Evolutionary conservation across 1,139 yeast species (phyloP).

Genomic region (Pichia sp.): DNA sequence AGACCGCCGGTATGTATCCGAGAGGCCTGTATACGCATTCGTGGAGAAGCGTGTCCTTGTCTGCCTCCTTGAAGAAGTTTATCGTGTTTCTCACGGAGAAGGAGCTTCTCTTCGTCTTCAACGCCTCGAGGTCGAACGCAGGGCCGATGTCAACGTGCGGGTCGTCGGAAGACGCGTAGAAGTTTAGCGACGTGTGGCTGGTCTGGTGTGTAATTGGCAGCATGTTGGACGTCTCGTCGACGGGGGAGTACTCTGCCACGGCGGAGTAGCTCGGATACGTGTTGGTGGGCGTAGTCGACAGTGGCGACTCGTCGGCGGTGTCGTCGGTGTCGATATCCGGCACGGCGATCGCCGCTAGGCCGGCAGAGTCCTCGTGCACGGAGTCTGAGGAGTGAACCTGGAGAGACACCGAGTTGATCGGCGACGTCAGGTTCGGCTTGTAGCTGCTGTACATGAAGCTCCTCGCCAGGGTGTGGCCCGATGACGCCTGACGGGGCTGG

Average conservation of each 20-base stretch:
- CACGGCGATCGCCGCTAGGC: conserved; percentile 57
- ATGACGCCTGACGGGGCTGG: conserved; percentile 17
- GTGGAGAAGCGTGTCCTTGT: conserved; percentile 19
- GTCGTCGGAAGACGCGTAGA: conserved; percentile 7
- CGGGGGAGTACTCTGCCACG: neutral
- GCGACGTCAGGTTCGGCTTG: conserved; percentile 22
- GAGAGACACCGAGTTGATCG: conserved; percentile 17
- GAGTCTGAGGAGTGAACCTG: conserved; percentile 44
- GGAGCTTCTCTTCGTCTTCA: neutral
- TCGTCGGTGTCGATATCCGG: conserved; percentile 33
- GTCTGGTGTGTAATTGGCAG: neutral
- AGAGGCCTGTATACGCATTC: conserved; percentile 39
- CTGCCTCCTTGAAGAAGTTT: conserved; percentile 14
- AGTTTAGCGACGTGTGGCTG: neutral
- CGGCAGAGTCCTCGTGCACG: conserved; percentile 62
- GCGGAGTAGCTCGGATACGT: neutral
- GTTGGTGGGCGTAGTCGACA: neutral
- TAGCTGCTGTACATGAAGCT: conserved; percentile 31
- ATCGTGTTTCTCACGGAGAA: conserved; percentile 9
- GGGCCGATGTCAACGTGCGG: neutral
- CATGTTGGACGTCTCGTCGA: neutral
- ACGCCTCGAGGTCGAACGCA: conserved; percentile 8
- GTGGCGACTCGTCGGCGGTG: neutral
- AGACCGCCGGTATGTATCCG: conserved; percentile 67
- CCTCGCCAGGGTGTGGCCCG: conserved; percentile 26